Base-by-base conservation (phyloP, 2,329 filamentous ascomycete species). In the Cadophora gregata region DNA sequence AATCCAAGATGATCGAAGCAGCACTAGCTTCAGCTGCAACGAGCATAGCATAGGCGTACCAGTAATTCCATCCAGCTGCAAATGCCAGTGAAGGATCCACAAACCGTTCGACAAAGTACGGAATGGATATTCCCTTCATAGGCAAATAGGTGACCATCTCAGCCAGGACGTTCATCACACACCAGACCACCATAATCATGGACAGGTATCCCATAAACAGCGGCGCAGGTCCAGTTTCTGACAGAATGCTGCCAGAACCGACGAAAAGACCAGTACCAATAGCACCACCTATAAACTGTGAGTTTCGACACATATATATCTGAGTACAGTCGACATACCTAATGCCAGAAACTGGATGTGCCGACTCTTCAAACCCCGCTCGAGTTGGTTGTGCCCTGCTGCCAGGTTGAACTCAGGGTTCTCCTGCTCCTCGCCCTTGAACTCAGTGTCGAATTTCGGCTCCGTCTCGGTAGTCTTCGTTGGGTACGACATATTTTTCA, bases 121-220 rank as follows among this genome's bases (percentile, higher is more conserved):
- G 83, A 36, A 87, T 80, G 0, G 85, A 86, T 68, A 86, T 85
- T 7, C 85, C 85, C 62, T 81, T 82, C 75, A 87, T 80, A 1
- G 85, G 85, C 0, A 87, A 80, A 61, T 83, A 86, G 1, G 82
- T 82, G 1, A 81, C 81, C 81, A 87, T 86, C 74, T 87, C 85
- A 9, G 80, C 85, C 9, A 87, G 78, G 66, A 78, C 73, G 75
- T 86, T 85, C 84, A 86, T 86, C 63, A 86, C 78, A 63, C 80
- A 77, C 81, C 82, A 86, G 29, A 86, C 84, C 10, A 86, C 74
- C 2, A 79, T 29, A 80, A 85, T 85, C 83, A 86, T 85, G 70
- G 79, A 80, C 7, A 85, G 72, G 76, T 92, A 93, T 27, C 86
- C 88, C 77, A 93, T 88, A 75, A 93, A 84, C 19, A 93, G 79